Conservation (phyloP, 169 alveolate genomes). For the Haemoproteus tartakovskyi region DNA sequence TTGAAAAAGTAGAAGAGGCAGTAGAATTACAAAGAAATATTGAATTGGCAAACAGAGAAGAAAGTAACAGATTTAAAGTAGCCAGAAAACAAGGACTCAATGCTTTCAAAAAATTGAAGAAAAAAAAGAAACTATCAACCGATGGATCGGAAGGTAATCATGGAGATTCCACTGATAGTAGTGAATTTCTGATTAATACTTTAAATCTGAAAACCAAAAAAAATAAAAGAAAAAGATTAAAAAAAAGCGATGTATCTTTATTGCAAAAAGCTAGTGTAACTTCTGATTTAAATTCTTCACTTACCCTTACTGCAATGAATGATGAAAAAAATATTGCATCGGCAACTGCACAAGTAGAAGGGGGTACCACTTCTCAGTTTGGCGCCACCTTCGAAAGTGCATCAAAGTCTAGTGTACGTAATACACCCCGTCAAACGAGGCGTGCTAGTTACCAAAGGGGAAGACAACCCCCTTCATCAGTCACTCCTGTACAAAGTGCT, state of each 20-base stretch:
- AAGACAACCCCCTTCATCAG: too few relatives aligned
- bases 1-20: conserved; percentile 70
- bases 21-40: conserved; percentile 61
- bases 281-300: neutral
- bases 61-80: conserved; percentile 54
- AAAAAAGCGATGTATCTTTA: too few relatives aligned
- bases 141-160: conserved; percentile 62
- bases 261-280: neutral
- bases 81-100: conserved; percentile 17
- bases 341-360: too few relatives aligned
- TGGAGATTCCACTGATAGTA: conserved; percentile 40
- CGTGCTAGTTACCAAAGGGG: too few relatives aligned
- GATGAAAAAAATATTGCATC: too few relatives aligned
- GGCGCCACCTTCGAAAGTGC: too few relatives aligned
- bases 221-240: conserved; percentile 19
- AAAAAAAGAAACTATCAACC: conserved; percentile 39
- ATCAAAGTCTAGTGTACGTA: too few relatives aligned
- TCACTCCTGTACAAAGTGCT: too few relatives aligned
- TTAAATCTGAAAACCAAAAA: conserved; percentile 29
- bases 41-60: conserved; percentile 58
- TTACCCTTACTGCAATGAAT: neutral
- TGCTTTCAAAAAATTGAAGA: conserved; percentile 17
- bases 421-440: too few relatives aligned
- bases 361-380: too few relatives aligned
- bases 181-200: conserved; percentile 32